Evolutionary conservation across 768 basidiomycete genomes (phyloP).

Genomic region (Clathrus columnatus): DNA sequence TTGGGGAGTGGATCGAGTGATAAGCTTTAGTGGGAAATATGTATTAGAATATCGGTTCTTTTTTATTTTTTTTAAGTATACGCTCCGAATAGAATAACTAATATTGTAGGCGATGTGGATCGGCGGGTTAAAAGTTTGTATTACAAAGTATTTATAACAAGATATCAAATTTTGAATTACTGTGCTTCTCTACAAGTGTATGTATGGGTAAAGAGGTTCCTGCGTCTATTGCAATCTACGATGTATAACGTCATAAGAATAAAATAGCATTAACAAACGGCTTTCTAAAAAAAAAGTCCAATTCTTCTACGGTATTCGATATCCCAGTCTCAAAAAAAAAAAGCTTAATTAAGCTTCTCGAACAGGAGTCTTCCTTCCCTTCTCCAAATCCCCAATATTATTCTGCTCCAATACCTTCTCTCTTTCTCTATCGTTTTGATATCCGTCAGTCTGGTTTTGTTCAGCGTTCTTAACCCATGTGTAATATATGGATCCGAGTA

Average conservation of each 20-base stretch:
- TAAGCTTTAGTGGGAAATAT: neutral
- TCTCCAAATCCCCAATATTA: neutral
- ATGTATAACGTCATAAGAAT: too few species aligned
- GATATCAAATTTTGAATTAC: too few species aligned
- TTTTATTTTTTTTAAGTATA: neutral
- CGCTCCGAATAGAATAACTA: neutral
- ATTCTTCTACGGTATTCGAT: too few species aligned
- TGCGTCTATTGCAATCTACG: too few species aligned
- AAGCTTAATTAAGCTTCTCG: neutral
- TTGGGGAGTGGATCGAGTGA: too few species aligned
- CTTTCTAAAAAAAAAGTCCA: too few species aligned
- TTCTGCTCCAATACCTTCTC: conserved; percentile 58
- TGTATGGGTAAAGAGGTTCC: too few species aligned
- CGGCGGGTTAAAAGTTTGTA: too few species aligned
- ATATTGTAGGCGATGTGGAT: neutral
- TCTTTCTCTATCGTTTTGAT: conserved; percentile 51
- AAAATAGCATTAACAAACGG: too few species aligned
- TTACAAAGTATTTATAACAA: too few species aligned
- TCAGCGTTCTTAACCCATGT: conserved; percentile 83
- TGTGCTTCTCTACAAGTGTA: too few species aligned
- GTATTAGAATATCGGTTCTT: neutral
- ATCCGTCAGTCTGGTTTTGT: conserved; percentile 27
- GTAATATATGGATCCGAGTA: conserved; percentile 75
- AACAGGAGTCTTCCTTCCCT: neutral
- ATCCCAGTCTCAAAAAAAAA: too few species aligned